Evolutionary conservation across 352 stramenopile genomes (phyloP).

Genomic region (Pythium aquatile): DNA sequence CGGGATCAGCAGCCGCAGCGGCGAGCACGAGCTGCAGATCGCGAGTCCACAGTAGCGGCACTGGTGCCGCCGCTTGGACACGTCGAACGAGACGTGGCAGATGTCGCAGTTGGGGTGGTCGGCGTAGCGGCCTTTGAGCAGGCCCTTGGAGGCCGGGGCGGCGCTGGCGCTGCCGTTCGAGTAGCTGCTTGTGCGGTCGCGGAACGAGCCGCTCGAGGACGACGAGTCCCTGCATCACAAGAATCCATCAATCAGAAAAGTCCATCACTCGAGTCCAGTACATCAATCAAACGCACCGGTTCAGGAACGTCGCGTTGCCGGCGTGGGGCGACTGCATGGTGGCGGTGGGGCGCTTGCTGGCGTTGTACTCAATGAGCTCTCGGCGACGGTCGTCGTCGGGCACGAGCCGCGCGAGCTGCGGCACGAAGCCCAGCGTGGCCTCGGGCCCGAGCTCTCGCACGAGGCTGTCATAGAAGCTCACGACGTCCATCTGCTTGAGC

Average conservation of each 20-base stretch:
- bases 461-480: conserved; percentile 57
- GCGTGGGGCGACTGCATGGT: conserved; percentile 18
- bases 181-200: conserved; percentile 3
- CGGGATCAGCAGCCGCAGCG: conserved; percentile 54
- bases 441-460: conserved; percentile 53
- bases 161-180: conserved; percentile 22
- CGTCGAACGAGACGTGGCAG: conserved; percentile 55
- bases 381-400: conserved; percentile 66
- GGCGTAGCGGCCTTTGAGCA: conserved; percentile 66
- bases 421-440: conserved; percentile 45
- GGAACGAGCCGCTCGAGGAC: conserved; percentile 34
- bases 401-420: conserved; percentile 65
- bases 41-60: conserved; percentile 55
- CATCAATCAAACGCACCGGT: conserved; percentile 10
- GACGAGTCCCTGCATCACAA: conserved; percentile 32
- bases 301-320: conserved; percentile 23
- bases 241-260: neutral
- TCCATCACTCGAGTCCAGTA: neutral
- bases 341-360: conserved; percentile 18
- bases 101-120: conserved; percentile 70
- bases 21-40: conserved; percentile 61
- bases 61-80: conserved; percentile 60
- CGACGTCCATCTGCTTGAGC: conserved; percentile 46
- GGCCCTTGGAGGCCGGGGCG: conserved; percentile 32
- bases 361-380: conserved; percentile 56